Percentiles rank a stretch among this genome's conserved stretches.
Evolutionary conservation across 2,329 filamentous ascomycete species (phyloP).

Genomic region (Aspergillus sp.): DNA sequence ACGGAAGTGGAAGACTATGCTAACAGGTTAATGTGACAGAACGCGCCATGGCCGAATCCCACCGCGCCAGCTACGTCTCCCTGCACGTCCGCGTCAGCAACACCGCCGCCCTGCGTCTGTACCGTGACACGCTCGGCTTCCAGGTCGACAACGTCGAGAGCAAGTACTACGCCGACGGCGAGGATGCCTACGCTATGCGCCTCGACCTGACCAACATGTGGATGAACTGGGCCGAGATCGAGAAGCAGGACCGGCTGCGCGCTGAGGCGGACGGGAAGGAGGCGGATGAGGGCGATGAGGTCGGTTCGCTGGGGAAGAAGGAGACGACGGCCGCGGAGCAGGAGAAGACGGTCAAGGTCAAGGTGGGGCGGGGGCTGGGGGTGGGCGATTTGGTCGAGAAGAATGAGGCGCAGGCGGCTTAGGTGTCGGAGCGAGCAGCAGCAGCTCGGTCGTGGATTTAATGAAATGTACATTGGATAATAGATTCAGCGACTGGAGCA

Average conservation of each 20-base stretch:
- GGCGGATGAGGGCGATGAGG: constrained; percentile 66
- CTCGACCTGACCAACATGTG: constrained; percentile 65
- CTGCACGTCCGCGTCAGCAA: constrained; percentile 96
- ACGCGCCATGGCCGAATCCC: constrained; percentile 94
- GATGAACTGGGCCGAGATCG: constrained; percentile 48
- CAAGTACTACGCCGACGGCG: constrained; percentile 80
- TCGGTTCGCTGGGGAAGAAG: constrained; percentile 61
- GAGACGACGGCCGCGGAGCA: constrained; percentile 40
- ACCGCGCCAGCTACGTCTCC: constrained; percentile 85
- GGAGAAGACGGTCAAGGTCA: constrained; percentile 75
- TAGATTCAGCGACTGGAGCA: background rate
- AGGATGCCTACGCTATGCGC: constrained; percentile 93
- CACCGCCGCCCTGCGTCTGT: constrained; percentile 83
- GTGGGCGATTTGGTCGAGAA: constrained; percentile 61
- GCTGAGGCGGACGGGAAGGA: constrained; percentile 28
- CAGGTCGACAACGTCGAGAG: constrained; percentile 66
- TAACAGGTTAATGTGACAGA: constrained; percentile 50
- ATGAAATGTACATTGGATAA: background rate
- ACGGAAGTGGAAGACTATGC: background rate
- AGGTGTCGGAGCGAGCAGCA: no score
- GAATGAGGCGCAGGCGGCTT: constrained; percentile 37
- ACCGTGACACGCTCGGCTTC: constrained; percentile 89
- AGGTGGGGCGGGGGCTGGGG: constrained; percentile 75
- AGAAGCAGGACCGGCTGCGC: constrained; percentile 35
- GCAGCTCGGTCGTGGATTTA: background rate